These are phyloP conservation scores for Mrakia frigida DNA, from an alignment of 768 basidiomycete genomes.

Conservation along the genomic window DNA sequence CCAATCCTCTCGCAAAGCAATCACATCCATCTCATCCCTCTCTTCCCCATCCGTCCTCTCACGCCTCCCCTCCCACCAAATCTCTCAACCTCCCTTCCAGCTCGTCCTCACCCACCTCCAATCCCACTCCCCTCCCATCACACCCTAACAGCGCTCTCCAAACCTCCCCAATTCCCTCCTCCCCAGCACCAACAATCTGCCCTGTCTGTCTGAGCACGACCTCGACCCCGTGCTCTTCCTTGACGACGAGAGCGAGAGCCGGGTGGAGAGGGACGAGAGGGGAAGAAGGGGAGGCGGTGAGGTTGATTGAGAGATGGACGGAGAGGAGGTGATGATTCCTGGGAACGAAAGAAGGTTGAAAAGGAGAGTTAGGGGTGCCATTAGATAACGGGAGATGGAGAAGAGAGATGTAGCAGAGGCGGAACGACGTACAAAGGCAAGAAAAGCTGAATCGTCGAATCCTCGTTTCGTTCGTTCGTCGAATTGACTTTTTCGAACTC, in stretches of 20 bases:
- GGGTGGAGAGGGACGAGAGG: constrained; percentile 17
- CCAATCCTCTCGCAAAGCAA: too few relatives aligned
- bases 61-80: not conserved
- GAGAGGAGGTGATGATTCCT: constrained; percentile 17
- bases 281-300: not conserved
- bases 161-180: constrained; percentile 3
- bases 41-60: not conserved
- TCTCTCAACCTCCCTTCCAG: not conserved
- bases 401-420: not conserved
- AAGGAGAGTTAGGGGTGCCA: not conserved
- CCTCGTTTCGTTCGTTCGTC: not conserved
- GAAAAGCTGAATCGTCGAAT: not conserved
- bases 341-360: not conserved
- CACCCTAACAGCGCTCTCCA: constrained; percentile 16
- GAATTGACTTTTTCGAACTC: not conserved
- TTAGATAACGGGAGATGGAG: not conserved
- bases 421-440: not conserved
- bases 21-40: too few relatives aligned
- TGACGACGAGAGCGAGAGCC: constrained; percentile 4
- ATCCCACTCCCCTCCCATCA: constrained; percentile 2
- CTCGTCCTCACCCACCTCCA: not conserved
- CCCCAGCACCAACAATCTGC: constrained; percentile 13
- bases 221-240: constrained; percentile 7
- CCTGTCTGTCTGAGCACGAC: constrained; percentile 20
- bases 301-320: not conserved